Percentiles rank a stretch among this genome's conserved stretches.
Conservation (phyloP, 192 early-diverging fungal species). For the Entomortierella chlamydospora region DNA sequence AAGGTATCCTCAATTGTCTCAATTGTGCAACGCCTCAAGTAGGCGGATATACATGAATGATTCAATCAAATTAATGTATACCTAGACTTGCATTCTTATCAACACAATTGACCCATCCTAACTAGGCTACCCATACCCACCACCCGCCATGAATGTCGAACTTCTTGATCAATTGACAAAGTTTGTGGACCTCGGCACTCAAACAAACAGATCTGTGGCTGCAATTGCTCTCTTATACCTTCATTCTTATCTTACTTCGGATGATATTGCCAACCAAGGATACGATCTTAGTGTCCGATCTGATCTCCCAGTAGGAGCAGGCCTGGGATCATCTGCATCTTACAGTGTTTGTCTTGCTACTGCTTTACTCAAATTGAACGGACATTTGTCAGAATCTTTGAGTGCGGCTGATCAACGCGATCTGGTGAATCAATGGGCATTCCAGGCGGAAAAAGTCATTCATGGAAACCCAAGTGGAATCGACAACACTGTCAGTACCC, state of each 20-base stretch:
- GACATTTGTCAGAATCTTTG: slow-evolving; percentile 30
- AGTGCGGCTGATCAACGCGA: slow-evolving; percentile 28
- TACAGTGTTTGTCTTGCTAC: slow-evolving; percentile 86
- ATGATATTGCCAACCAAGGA: slow-evolving; percentile 33
- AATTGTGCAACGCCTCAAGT: too few species aligned
- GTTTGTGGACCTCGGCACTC: slow-evolving; percentile 43
- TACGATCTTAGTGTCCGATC: slow-evolving; percentile 79
- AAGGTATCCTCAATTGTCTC: slow-evolving; percentile 36
- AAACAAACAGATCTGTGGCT: slow-evolving; percentile 45
- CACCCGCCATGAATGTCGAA: slow-evolving; percentile 55
- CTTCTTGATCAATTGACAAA: slow-evolving; percentile 32
- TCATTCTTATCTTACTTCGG: slow-evolving; percentile 66
- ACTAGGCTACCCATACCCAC: slow-evolving; percentile 44
- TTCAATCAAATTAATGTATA: too few species aligned
- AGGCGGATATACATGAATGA: too few species aligned
- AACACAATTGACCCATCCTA: neutral
- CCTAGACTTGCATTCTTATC: slow-evolving; percentile 2
- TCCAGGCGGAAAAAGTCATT: slow-evolving; percentile 91
- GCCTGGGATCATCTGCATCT: slow-evolving; percentile 96
- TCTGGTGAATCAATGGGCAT: slow-evolving; percentile 91
- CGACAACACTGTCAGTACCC: slow-evolving; percentile 92
- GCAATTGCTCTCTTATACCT: slow-evolving; percentile 75
- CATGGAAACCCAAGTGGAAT: slow-evolving; percentile 97
- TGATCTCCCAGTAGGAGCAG: slow-evolving; percentile 89
- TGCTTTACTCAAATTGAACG: slow-evolving; percentile 67